phyloP scores from a whole-genome alignment of 306 rosid genomes.

The Dalbergia oliveri region DNA sequence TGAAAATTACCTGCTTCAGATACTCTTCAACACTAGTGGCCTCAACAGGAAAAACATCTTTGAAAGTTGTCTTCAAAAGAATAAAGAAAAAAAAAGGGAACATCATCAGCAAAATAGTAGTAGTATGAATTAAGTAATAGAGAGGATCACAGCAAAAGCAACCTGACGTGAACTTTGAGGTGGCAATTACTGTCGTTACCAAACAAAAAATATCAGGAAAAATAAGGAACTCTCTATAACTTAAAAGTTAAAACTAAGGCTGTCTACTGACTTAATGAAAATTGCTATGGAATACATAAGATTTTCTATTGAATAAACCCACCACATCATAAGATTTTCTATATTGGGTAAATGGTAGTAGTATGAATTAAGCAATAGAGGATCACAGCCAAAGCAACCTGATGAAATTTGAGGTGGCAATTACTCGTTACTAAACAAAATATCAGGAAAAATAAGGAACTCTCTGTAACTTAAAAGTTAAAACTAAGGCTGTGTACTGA shows the following conservation, averaged over 20 bases:
- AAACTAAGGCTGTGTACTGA: no score
- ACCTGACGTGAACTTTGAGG: conserved; percentile 29
- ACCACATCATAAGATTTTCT: conserved; percentile 43
- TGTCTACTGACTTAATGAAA: conserved; percentile 25
- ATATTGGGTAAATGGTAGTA: conserved; percentile 35
- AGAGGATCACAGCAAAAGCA: conserved; percentile 2
- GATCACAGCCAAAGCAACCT: conserved; percentile 3
- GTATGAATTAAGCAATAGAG: neutral
- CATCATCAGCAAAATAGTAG: conserved; percentile 45
- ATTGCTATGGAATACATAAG: conserved; percentile 17
- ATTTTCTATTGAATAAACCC: no score
- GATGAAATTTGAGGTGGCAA: conserved; percentile 24
- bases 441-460: no score
- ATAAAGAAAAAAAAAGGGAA: conserved; percentile 27
- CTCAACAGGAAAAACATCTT: conserved; percentile 97
- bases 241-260: conserved; percentile 17
- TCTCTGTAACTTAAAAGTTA: no score
- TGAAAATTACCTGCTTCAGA: conserved; percentile 87
- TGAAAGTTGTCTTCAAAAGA: conserved; percentile 77
- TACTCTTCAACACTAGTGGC: conserved; percentile 98
- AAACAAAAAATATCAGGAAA: conserved; percentile 26
- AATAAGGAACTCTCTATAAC: conserved; percentile 28
- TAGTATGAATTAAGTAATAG: neutral
- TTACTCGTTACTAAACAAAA: no score
- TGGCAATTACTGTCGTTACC: neutral